These are phyloP conservation scores for Phytophthora capsici DNA, from an alignment of 352 stramenopile species.

Conservation along the genomic window DNA sequence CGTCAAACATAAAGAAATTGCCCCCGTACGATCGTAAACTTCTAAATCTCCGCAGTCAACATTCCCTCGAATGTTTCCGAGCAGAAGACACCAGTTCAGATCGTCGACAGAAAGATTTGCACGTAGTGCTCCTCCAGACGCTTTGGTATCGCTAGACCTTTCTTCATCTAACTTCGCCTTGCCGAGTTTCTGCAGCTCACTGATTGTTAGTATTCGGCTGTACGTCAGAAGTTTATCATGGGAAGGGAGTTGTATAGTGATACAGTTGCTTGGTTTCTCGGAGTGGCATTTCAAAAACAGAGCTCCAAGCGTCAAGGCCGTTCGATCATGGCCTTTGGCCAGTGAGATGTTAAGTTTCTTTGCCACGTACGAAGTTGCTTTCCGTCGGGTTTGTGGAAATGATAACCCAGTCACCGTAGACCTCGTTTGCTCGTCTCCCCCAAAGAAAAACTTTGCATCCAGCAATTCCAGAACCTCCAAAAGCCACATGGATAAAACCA, in stretches of 20 bases:
- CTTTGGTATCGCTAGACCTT: background rate
- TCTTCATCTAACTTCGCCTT: conserved; percentile 13
- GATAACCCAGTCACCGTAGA: conserved; percentile 5
- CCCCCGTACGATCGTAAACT: conserved; percentile 52
- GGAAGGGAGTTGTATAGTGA: conserved; percentile 13
- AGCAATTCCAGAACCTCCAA: conserved; percentile 45
- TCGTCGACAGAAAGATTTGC: conserved; percentile 18
- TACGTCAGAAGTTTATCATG: conserved; percentile 22
- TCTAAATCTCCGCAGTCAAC: conserved; percentile 46
- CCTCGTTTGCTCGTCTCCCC: conserved; percentile 8
- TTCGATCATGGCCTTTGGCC: background rate
- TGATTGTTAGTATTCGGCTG: conserved; percentile 26
- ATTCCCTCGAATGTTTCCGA: conserved; percentile 45
- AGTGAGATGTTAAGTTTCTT: conserved; percentile 18
- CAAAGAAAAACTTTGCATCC: conserved; percentile 50
- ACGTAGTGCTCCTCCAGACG: conserved; percentile 1
- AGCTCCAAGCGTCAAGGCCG: conserved; percentile 39
- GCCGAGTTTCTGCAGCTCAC: conserved; percentile 30
- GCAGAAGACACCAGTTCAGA: conserved; percentile 46
- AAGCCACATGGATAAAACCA: conserved; percentile 44
- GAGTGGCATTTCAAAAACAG: conserved; percentile 49
- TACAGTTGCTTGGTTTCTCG: conserved; percentile 15
- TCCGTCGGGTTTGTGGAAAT: conserved; percentile 35
- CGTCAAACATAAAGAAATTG: conserved; percentile 34
- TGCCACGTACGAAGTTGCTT: conserved; percentile 37